Base-by-base conservation (phyloP, 2,329 filamentous ascomycete species). In the Geosmithia flava region DNA sequence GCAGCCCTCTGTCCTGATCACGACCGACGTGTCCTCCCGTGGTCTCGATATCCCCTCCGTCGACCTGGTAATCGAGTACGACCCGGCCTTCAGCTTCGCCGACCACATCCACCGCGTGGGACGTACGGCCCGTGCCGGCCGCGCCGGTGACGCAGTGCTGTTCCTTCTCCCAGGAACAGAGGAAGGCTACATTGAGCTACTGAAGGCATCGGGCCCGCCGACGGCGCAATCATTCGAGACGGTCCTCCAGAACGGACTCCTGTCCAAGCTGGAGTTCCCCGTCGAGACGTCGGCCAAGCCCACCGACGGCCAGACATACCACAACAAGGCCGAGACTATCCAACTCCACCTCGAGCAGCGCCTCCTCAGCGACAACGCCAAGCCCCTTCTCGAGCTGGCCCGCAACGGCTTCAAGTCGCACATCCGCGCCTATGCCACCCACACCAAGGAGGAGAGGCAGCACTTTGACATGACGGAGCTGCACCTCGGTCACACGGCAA, bases 51-150 rank as follows among this genome's bases (percentile, higher is more conserved):
- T 98, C 16, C 91, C 91, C 1, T 91, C 93, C 46, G 87, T 98
- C 47, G 93, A 98, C 62, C 75, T 96, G 19, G 89, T 98, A 46
- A 78, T 98, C 49, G 93, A 98, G 63, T 97, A 95, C 61, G 93
- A 98, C 60, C 90, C 93, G 0, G 87, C 93, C 2, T 97, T 97
- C 66, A 88, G 85, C 60, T 82, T 88, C 20, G 86, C 90, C 51
- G 93, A 98, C 63, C 93, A 98, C 63, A 76, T 96, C 7, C 93
- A 98, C 68, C 84, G 93, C 49, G 87, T 97, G 48, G 93, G 93
- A 48, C 85, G 93, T 63, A 98, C 93, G 11, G 93, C 93, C 3
- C 87, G 93, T 72, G 87, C 94, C 1, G 93, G 93, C 16, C 84
- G 87, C 6, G 78, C 91, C 11, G 93, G 93, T 27, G 83, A 90